Evolutionary conservation across 2,329 filamentous ascomycete species (phyloP).

Genomic region (Rutstroemia sp.): DNA sequence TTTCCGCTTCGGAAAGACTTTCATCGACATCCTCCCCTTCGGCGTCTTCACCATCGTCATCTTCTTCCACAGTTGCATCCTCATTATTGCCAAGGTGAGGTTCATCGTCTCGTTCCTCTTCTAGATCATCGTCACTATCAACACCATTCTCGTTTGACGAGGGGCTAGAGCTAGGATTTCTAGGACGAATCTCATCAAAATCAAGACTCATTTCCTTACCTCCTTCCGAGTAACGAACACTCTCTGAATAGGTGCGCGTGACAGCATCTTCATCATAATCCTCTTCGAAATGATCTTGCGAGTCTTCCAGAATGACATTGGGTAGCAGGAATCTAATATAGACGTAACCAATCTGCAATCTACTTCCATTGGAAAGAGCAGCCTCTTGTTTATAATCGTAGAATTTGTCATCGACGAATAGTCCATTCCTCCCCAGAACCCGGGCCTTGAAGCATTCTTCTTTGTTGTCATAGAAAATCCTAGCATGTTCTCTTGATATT

Average conservation of each 20-base stretch:
- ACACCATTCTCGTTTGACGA: slow-evolving; percentile 17
- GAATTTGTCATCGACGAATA: slow-evolving; percentile 57
- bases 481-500: slow-evolving; percentile 68
- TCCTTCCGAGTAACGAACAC: slow-evolving; percentile 44
- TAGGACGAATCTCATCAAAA: slow-evolving; percentile 56
- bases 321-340: slow-evolving; percentile 63
- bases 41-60: slow-evolving; percentile 22
- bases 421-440: slow-evolving; percentile 54
- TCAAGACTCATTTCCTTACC: slow-evolving; percentile 65
- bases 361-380: slow-evolving; percentile 44
- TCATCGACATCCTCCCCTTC: slow-evolving; percentile 11
- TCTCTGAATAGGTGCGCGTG: slow-evolving; percentile 29
- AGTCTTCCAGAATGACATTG: slow-evolving; percentile 52
- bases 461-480: slow-evolving; percentile 61
- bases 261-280: slow-evolving; percentile 32
- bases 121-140: slow-evolving; percentile 20
- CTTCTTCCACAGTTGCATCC: slow-evolving; percentile 11
- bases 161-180: slow-evolving; percentile 36
- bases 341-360: slow-evolving; percentile 61
- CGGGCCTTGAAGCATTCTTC: slow-evolving; percentile 56
- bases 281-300: slow-evolving; percentile 46
- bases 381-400: slow-evolving; percentile 28
- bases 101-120: slow-evolving; percentile 28
- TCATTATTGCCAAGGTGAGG: slow-evolving; percentile 17
- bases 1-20: background rate